Percentiles rank a stretch among this genome's conserved stretches.
Conservation (phyloP, 805 yeast species). For the Wickerhamiella spandovensis region DNA sequence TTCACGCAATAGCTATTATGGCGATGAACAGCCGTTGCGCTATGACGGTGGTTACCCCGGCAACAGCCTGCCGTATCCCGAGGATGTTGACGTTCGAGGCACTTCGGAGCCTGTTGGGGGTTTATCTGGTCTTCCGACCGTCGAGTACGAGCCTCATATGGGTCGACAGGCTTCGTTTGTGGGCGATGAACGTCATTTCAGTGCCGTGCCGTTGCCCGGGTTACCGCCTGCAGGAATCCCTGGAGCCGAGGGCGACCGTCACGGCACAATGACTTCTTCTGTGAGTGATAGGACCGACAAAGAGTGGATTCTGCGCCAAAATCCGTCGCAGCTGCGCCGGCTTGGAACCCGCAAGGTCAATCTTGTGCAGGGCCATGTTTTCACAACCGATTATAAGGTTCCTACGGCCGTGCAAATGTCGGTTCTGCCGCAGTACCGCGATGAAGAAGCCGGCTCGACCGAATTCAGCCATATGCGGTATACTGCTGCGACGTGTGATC, state of each 20-base stretch:
- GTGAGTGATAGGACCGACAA: neutral
- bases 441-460: constrained; percentile 31
- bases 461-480: constrained; percentile 51
- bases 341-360: constrained; percentile 27
- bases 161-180: neutral
- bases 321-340: constrained; percentile 20
- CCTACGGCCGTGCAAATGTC: constrained; percentile 30
- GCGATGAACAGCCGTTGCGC: neutral
- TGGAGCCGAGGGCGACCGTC: too few relatives aligned
- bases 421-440: constrained; percentile 25
- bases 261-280: neutral
- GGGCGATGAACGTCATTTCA: neutral
- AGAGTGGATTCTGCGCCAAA: constrained; percentile 23
- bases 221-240: neutral
- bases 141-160: neutral
- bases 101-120: neutral
- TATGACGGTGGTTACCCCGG: neutral
- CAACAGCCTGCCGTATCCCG: neutral
- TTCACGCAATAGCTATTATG: neutral
- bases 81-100: neutral
- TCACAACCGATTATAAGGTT: constrained; percentile 26
- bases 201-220: neutral
- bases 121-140: neutral
- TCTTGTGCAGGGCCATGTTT: constrained; percentile 25
- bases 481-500: constrained; percentile 58